Percentiles rank a stretch among this genome's conserved stretches.
These are phyloP conservation scores for Myriosclerotinia scirpicola DNA, from an alignment of 2,329 filamentous ascomycete genomes.

Conservation along the genomic window DNA sequence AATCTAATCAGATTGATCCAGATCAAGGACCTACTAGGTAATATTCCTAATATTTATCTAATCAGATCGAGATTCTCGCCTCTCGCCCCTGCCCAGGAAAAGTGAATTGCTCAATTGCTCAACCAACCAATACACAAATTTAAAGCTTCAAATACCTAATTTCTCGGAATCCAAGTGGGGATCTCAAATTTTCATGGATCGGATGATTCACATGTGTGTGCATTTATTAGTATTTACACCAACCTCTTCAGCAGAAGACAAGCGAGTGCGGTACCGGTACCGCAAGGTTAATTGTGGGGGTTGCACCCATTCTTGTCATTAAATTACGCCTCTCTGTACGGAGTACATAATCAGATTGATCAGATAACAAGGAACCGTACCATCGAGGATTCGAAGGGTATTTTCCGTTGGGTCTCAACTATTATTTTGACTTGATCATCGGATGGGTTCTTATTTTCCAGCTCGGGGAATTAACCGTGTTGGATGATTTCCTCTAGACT, in stretches of 20 bases:
- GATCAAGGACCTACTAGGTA: background rate
- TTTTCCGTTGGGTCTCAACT: background rate
- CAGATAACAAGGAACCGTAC: constrained; percentile 10
- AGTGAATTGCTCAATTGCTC: no score
- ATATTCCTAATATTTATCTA: background rate
- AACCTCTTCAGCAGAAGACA: background rate
- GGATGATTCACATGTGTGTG: background rate
- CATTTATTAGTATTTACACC: background rate
- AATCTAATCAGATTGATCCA: constrained; percentile 12
- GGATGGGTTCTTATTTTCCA: background rate
- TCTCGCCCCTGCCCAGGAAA: background rate
- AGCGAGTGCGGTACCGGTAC: constrained; percentile 6
- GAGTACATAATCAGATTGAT: constrained; percentile 14
- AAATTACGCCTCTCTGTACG: background rate
- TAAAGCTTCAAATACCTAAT: background rate
- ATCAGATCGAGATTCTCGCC: constrained; percentile 7
- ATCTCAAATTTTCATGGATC: background rate
- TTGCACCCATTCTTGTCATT: background rate
- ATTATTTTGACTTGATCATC: background rate
- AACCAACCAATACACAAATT: no score
- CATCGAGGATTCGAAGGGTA: background rate
- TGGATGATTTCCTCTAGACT: background rate
- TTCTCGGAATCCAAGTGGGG: background rate
- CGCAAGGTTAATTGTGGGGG: background rate
- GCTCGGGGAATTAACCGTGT: background rate